These are phyloP conservation scores for Tylopilus intermedius DNA, from an alignment of 768 basidiomycete genomes.

Conservation along the genomic window DNA sequence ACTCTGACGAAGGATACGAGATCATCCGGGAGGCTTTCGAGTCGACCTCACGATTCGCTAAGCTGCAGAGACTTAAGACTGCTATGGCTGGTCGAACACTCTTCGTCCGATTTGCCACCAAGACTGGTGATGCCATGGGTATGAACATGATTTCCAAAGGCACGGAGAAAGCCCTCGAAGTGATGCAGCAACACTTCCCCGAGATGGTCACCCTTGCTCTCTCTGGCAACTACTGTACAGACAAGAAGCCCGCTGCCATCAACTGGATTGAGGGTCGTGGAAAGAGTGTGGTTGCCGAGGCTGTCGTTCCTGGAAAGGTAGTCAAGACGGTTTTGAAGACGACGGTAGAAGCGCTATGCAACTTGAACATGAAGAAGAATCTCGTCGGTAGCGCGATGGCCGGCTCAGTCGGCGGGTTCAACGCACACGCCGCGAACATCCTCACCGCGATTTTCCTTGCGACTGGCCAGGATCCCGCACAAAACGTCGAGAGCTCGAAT, in stretches of 20 bases:
- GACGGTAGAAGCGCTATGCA: slow-evolving; percentile 82
- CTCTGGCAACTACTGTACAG: slow-evolving; percentile 97
- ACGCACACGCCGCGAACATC: slow-evolving; percentile 97
- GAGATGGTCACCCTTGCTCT: slow-evolving; percentile 88
- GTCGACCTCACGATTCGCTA: slow-evolving; percentile 89
- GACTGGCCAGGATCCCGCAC: slow-evolving; percentile 97
- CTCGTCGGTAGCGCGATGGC: slow-evolving; percentile 97
- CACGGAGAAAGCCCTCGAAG: slow-evolving; percentile 89
- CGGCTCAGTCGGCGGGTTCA: slow-evolving; percentile 95
- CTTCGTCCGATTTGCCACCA: slow-evolving; percentile 89
- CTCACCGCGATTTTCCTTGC: slow-evolving; percentile 93
- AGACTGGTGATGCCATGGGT: slow-evolving; percentile 98
- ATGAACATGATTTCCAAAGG: slow-evolving; percentile 99
- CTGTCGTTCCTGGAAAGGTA: slow-evolving; percentile 81
- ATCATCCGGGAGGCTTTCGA: slow-evolving; percentile 85
- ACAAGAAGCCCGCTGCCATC: slow-evolving; percentile 99
- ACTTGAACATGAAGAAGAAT: slow-evolving; percentile 96
- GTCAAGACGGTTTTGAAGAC: slow-evolving; percentile 94
- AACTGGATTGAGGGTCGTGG: slow-evolving; percentile 99
- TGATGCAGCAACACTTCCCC: slow-evolving; percentile 74
- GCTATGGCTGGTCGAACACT: slow-evolving; percentile 91
- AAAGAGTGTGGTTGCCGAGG: slow-evolving; percentile 96
- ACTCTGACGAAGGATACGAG: slow-evolving; percentile 70
- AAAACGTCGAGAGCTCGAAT: slow-evolving; percentile 97
- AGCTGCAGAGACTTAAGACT: slow-evolving; percentile 78